These are phyloP conservation scores for Ramichloridium luteum DNA, from an alignment of 2,329 filamentous ascomycete genomes.

Conservation along the genomic window DNA sequence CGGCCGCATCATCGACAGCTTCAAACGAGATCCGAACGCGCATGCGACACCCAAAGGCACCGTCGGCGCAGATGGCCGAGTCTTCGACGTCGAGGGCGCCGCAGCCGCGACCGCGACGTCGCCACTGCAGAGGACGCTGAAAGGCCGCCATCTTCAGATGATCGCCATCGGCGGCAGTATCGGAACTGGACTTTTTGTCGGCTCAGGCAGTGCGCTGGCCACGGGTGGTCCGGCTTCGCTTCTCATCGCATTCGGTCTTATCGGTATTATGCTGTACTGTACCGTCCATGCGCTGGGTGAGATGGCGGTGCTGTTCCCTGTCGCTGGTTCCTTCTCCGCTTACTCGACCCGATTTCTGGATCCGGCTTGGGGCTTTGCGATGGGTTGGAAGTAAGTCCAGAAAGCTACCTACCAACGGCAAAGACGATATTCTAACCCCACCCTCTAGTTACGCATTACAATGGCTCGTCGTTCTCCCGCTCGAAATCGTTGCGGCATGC, in stretches of 20 bases:
- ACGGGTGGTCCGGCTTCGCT: constrained; percentile 25
- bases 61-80: constrained; percentile 41
- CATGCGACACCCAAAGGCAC: constrained; percentile 36
- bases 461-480: constrained; percentile 24
- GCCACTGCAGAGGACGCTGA: constrained; percentile 60
- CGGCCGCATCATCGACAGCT: constrained; percentile 44
- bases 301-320: constrained; percentile 25
- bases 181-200: constrained; percentile 26
- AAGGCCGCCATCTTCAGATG: constrained; percentile 86
- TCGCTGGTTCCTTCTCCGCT: constrained; percentile 25
- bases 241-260: constrained; percentile 21
- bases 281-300: constrained; percentile 25
- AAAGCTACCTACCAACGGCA: too few relatives aligned
- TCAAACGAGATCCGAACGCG: constrained; percentile 50
- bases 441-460: constrained; percentile 21
- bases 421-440: too few relatives aligned
- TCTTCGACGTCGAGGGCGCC: constrained; percentile 52
- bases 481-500: constrained; percentile 24
- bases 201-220: constrained; percentile 21
- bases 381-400: constrained; percentile 25
- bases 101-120: constrained; percentile 56
- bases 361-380: constrained; percentile 26
- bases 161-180: constrained; percentile 57
- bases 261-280: constrained; percentile 24
- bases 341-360: constrained; percentile 26